phyloP scores from a whole-genome alignment of 192 early-diverging fungal species.

The Coemansia sp. region DNA sequence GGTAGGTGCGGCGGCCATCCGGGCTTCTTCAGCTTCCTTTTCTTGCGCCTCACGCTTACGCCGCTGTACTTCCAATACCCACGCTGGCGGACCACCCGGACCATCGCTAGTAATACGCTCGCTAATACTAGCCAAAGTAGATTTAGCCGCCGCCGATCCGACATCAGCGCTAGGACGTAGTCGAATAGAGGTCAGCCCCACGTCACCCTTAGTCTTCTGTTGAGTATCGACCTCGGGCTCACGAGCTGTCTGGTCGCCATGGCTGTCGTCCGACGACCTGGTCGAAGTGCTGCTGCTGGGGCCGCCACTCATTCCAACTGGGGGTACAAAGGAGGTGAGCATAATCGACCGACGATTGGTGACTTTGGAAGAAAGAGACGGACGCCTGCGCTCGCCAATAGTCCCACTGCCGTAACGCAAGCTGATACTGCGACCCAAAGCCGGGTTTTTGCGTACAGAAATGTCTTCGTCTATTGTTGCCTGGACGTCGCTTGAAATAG shows the following conservation, averaged over 20 bases:
- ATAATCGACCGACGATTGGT: constrained; percentile 50
- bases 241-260: not conserved
- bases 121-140: constrained; percentile 48
- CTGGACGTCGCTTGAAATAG: not conserved
- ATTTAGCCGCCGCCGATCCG: constrained; percentile 11
- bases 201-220: constrained; percentile 8
- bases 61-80: constrained; percentile 57
- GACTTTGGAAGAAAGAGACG: constrained; percentile 22
- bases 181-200: constrained; percentile 34
- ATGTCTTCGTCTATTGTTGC: not conserved
- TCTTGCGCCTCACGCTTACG: constrained; percentile 46
- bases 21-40: constrained; percentile 20
- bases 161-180: constrained; percentile 50
- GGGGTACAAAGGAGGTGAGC: constrained; percentile 56
- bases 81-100: constrained; percentile 24
- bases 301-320: constrained; percentile 37
- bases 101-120: constrained; percentile 22
- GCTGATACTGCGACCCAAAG: constrained; percentile 44
- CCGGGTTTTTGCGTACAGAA: not conserved
- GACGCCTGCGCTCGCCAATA: constrained; percentile 40
- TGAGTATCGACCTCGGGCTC: not conserved
- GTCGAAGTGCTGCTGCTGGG: constrained; percentile 34
- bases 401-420: constrained; percentile 24
- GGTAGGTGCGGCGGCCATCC: not conserved
- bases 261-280: constrained; percentile 44